Conservation (phyloP, 441 rosid genomes). For the Populus hybrid region DNA sequence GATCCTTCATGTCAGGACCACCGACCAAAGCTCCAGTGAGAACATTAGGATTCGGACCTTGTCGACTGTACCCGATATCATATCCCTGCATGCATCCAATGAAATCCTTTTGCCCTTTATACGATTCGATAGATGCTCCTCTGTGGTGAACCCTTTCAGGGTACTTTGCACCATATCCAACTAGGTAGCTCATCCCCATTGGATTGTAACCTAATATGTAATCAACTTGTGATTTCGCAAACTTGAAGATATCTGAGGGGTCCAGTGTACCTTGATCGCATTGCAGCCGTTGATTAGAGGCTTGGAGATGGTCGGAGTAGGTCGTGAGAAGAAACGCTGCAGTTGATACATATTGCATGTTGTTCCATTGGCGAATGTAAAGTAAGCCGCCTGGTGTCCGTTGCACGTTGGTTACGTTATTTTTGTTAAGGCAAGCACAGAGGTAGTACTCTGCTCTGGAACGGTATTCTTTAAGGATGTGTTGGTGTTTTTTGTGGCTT, state of each 20-base stretch:
- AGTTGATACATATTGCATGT: conserved; percentile 81
- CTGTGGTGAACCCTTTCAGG: conserved; percentile 81
- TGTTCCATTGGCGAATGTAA: conserved; percentile 88
- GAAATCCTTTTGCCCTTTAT: conserved; percentile 58
- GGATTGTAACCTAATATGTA: conserved; percentile 82
- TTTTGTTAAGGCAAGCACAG: conserved; percentile 72
- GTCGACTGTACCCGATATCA: conserved; percentile 59
- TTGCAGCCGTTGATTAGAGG: conserved; percentile 33
- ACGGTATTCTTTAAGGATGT: conserved; percentile 47
- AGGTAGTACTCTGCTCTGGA: conserved; percentile 72
- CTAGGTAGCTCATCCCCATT: conserved; percentile 73
- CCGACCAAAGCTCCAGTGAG: conserved; percentile 83
- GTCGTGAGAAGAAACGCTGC: conserved; percentile 73
- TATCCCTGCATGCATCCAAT: conserved; percentile 95
- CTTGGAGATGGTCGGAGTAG: conserved; percentile 61
- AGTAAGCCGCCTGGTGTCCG: conserved; percentile 77
- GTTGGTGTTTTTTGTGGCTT: conserved; percentile 36
- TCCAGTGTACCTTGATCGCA: conserved; percentile 43
- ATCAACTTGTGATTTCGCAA: conserved; percentile 79
- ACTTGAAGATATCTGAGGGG: conserved; percentile 42
- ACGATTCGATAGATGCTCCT: conserved; percentile 75
- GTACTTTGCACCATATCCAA: conserved; percentile 64
- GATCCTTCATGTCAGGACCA: conserved; percentile 66
- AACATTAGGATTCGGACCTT: conserved; percentile 68
- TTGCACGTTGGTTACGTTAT: conserved; percentile 45